A percentile compares a stretch with the other conserved stretches of the same genome.
These are phyloP conservation scores for Pleurotus tuoliensis DNA, from an alignment of 768 basidiomycete species.

Conservation along the genomic window DNA sequence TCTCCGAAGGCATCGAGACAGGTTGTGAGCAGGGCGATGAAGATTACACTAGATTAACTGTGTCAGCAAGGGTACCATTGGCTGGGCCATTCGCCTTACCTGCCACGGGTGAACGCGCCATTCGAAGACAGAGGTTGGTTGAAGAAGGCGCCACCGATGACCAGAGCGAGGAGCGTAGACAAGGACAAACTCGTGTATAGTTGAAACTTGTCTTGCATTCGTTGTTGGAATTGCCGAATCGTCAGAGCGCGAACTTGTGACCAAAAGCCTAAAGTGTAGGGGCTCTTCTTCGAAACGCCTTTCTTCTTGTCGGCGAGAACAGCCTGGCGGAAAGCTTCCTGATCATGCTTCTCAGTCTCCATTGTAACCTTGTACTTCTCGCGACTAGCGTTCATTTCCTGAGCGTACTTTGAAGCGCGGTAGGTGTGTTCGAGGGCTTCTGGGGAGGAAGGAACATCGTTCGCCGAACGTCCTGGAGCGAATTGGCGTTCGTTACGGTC, in stretches of 20 bases:
- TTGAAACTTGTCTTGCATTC: conserved; percentile 76
- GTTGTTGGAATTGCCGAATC: conserved; percentile 68
- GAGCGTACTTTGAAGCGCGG: conserved; percentile 41
- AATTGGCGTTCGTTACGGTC: conserved; percentile 85
- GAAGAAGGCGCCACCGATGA: conserved; percentile 73
- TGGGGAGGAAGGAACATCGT: conserved; percentile 64
- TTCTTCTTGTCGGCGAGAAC: conserved; percentile 75
- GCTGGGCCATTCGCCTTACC: conserved; percentile 22
- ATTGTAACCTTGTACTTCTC: conserved; percentile 50
- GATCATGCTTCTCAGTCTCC: conserved; percentile 62
- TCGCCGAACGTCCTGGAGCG: conserved; percentile 52
- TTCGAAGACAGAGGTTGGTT: conserved; percentile 67
- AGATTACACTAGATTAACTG: conserved; percentile 49
- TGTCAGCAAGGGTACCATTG: not conserved
- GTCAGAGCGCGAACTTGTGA: conserved; percentile 72
- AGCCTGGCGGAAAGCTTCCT: conserved; percentile 73
- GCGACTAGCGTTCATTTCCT: conserved; percentile 41
- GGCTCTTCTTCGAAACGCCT: conserved; percentile 72
- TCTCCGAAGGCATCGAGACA: conserved; percentile 73
- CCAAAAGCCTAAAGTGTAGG: conserved; percentile 77
- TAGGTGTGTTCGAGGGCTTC: conserved; percentile 65
- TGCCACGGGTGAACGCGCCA: conserved; percentile 85
- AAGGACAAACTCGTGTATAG: conserved; percentile 67
- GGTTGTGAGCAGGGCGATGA: conserved; percentile 62
- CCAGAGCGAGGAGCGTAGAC: conserved; percentile 56